phyloP scores from a whole-genome alignment of 805 yeast genomes.

The Hanseniaspora jakobsenii region DNA sequence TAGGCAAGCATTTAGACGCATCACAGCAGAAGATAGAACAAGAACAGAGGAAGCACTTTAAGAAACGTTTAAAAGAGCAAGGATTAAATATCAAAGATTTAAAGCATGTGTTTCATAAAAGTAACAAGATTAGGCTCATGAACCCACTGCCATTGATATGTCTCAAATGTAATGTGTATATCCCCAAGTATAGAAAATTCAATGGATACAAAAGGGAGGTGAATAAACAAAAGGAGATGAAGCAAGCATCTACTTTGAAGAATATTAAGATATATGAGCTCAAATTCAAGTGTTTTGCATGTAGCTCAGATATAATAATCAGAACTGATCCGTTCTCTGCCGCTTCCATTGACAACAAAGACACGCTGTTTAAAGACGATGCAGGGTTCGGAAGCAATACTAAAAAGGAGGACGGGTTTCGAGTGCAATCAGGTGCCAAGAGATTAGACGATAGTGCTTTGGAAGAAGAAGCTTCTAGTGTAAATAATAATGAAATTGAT shows the following conservation, averaged over 20 bases:
- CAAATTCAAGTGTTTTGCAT: constrained; percentile 8
- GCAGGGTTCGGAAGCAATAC: constrained; percentile 4
- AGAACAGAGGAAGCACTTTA: neutral
- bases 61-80: neutral
- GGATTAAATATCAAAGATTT: constrained; percentile 7
- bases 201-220: constrained; percentile 15
- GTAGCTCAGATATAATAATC: constrained; percentile 7
- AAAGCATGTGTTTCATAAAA: constrained; percentile 10
- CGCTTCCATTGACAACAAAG: constrained; percentile 1
- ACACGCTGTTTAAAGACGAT: neutral
- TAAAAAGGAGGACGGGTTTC: constrained; percentile 12
- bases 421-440: constrained; percentile 1
- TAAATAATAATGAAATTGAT: neutral
- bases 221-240: constrained; percentile 1
- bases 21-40: constrained; percentile 7
- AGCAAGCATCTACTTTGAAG: neutral
- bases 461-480: neutral
- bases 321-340: constrained; percentile 13
- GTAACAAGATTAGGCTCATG: constrained; percentile 11
- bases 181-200: constrained; percentile 13
- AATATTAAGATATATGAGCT: constrained; percentile 12
- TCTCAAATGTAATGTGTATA: neutral
- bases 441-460: neutral
- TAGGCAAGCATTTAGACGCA: constrained; percentile 4
- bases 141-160: constrained; percentile 6